phyloP scores from a whole-genome alignment of 106 monocot species.

The Dendrobium nobile region DNA sequence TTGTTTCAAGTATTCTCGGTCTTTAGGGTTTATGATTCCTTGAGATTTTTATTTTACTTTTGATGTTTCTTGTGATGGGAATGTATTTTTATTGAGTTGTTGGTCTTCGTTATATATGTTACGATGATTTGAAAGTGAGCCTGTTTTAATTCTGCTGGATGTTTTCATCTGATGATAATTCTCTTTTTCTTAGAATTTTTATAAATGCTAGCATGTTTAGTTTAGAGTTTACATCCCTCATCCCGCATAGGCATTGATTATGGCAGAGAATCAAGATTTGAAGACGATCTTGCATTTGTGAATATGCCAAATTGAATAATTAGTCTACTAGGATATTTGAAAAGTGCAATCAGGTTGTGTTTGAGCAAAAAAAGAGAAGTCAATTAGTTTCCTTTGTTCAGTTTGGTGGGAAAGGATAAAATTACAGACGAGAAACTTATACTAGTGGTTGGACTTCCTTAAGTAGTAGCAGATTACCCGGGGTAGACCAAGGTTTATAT shows the following conservation, averaged over 20 bases:
- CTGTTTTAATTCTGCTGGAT: neutral
- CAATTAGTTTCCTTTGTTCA: constrained; percentile 1
- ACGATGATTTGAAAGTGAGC: neutral
- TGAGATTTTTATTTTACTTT: neutral
- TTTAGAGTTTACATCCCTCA: neutral
- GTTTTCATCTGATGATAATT: neutral
- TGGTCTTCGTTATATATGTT: neutral
- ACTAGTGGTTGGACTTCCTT: neutral
- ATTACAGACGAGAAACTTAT: neutral
- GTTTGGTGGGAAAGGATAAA: neutral
- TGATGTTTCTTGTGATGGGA: neutral
- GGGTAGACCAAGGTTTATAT: neutral
- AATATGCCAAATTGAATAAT: neutral
- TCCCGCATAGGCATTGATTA: neutral
- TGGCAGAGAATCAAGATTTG: neutral
- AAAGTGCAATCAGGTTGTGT: neutral
- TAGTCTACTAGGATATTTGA: constrained; percentile 2
- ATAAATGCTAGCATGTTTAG: neutral
- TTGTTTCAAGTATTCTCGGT: neutral
- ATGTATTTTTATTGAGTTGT: neutral
- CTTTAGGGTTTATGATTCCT: neutral
- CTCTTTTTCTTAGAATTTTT: neutral
- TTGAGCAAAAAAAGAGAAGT: neutral
- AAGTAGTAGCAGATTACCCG: neutral
- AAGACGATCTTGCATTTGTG: neutral